These are phyloP conservation scores for Mycena venus DNA, from an alignment of 768 basidiomycete species.

Conservation along the genomic window DNA sequence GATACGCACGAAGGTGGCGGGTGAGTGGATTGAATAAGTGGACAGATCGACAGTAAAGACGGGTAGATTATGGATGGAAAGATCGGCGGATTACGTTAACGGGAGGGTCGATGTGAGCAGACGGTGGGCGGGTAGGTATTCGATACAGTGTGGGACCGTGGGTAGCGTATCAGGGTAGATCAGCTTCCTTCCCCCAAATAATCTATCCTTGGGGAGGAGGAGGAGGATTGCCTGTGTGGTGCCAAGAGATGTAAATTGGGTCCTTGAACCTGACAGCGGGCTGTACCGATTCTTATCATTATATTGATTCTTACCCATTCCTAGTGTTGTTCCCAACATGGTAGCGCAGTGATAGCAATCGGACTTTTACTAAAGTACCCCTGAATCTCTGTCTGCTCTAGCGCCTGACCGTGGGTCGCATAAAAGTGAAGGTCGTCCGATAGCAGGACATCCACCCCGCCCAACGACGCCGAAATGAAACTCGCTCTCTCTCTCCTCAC, in stretches of 20 bases:
- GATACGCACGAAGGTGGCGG: neutral
- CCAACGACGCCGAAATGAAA: slow-evolving; percentile 13
- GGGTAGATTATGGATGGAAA: neutral
- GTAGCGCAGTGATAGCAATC: slow-evolving; percentile 14
- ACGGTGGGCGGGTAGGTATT: slow-evolving; percentile 2
- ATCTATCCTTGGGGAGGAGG: slow-evolving; percentile 7
- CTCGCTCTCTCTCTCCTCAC: slow-evolving; percentile 10
- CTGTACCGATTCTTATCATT: neutral
- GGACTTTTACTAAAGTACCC: slow-evolving; percentile 1
- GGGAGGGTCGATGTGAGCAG: slow-evolving; percentile 6
- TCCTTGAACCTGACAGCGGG: neutral
- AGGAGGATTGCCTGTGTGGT: too few relatives aligned
- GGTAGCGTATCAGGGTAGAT: neutral
- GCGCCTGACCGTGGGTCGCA: slow-evolving; percentile 7
- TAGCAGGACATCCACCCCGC: slow-evolving; percentile 12
- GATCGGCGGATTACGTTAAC: neutral
- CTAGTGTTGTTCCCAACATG: slow-evolving; percentile 5
- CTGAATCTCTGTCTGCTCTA: neutral
- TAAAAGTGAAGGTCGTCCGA: slow-evolving; percentile 10
- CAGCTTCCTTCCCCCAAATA: slow-evolving; percentile 4
- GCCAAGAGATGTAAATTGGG: neutral
- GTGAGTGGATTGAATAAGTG: neutral
- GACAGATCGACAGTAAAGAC: neutral
- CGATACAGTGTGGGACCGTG: slow-evolving; percentile 11
- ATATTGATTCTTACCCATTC: slow-evolving; percentile 6